These are phyloP conservation scores for Daldinia decipiens DNA, from an alignment of 495 filamentous ascomycete genomes.

Conservation along the genomic window DNA sequence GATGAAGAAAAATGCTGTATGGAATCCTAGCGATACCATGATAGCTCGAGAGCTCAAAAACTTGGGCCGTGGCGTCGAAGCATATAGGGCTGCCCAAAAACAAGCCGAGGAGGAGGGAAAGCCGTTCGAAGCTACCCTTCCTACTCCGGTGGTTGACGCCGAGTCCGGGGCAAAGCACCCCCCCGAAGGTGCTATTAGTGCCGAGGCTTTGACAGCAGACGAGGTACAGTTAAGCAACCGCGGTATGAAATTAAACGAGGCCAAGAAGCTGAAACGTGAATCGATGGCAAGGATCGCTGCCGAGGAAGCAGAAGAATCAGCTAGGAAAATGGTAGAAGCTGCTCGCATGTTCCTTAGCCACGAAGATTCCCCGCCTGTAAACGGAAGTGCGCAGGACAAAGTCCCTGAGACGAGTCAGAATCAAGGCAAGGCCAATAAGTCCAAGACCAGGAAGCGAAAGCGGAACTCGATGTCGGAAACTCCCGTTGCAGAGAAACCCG, in stretches of 20 bases:
- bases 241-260: slow-evolving; percentile 91
- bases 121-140: slow-evolving; percentile 64
- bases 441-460: slow-evolving; percentile 63
- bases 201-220: slow-evolving; percentile 60
- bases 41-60: slow-evolving; percentile 85
- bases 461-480: slow-evolving; percentile 59
- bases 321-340: slow-evolving; percentile 63
- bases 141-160: slow-evolving; percentile 57
- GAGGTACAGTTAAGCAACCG: slow-evolving; percentile 76
- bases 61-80: slow-evolving; percentile 79
- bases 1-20: slow-evolving; percentile 99
- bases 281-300: slow-evolving; percentile 73
- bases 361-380: slow-evolving; percentile 45
- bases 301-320: slow-evolving; percentile 71
- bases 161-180: slow-evolving; percentile 58
- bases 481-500: slow-evolving; percentile 55
- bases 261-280: slow-evolving; percentile 89
- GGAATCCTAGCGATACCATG: slow-evolving; percentile 97
- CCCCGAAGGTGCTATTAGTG: slow-evolving; percentile 61
- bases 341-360: slow-evolving; percentile 62
- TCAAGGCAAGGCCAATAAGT: slow-evolving; percentile 44
- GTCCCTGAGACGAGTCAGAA: slow-evolving; percentile 35
- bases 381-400: slow-evolving; percentile 42
- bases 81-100: slow-evolving; percentile 74
- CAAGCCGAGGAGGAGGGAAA: slow-evolving; percentile 73